Evolutionary conservation across 495 filamentous ascomycete species (phyloP).

Genomic region (Penicillium egyptiacum): DNA sequence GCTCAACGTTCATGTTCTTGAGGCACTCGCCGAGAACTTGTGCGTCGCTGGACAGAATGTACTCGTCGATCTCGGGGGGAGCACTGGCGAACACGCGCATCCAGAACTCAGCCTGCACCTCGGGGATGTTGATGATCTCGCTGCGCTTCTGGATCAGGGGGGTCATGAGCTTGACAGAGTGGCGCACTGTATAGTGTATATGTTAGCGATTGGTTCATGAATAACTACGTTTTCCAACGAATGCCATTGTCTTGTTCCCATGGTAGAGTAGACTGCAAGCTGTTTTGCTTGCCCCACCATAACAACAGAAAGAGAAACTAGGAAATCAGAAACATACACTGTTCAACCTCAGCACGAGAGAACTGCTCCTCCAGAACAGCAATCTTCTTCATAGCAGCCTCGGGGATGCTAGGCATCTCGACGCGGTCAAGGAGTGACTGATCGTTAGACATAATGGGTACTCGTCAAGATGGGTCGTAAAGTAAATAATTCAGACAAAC

Average conservation of each 20-base stretch:
- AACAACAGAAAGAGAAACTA: background rate
- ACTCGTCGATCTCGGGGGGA: slow-evolving; percentile 78
- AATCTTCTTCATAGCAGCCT: slow-evolving; percentile 35
- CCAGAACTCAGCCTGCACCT: slow-evolving; percentile 72
- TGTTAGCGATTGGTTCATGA: slow-evolving; percentile 17
- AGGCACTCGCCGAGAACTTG: slow-evolving; percentile 62
- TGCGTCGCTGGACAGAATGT: slow-evolving; percentile 76
- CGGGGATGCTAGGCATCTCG: slow-evolving; percentile 34
- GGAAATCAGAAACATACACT: slow-evolving; percentile 34
- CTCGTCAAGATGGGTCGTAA: slow-evolving; percentile 7
- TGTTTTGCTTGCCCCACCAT: slow-evolving; percentile 3
- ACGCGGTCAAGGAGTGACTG: slow-evolving; percentile 36
- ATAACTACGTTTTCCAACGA: background rate
- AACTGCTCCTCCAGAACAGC: slow-evolving; percentile 41
- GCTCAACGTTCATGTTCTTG: slow-evolving; percentile 62
- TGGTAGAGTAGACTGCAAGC: slow-evolving; percentile 8
- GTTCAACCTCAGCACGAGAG: slow-evolving; percentile 39
- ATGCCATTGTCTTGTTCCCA: background rate
- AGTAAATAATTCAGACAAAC: background rate
- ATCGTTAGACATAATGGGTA: slow-evolving; percentile 31
- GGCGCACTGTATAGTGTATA: slow-evolving; percentile 31
- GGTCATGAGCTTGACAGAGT: slow-evolving; percentile 35
- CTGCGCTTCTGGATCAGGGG: slow-evolving; percentile 72
- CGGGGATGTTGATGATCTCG: slow-evolving; percentile 63
- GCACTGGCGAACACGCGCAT: slow-evolving; percentile 80